Percentiles rank a stretch among this genome's conserved stretches.
Conservation (phyloP, 352 stramenopile species). For the Phytophthora meadii region DNA sequence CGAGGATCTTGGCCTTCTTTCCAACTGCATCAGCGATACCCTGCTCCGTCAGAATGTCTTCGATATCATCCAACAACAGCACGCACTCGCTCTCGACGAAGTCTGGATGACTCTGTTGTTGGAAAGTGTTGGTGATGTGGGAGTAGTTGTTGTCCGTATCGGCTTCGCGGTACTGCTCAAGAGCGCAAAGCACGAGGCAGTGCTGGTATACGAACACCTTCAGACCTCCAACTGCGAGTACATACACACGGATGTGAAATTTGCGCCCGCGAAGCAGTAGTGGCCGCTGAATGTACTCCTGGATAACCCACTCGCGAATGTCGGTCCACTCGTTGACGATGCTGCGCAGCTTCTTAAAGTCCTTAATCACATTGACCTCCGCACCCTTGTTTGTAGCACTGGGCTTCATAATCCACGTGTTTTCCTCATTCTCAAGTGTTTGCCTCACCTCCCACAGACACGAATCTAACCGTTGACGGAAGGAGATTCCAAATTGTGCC, state of each 20-base stretch:
- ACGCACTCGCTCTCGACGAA: slow-evolving; percentile 81
- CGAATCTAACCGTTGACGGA: slow-evolving; percentile 62
- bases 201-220: slow-evolving; percentile 80
- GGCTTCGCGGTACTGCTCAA: slow-evolving; percentile 53
- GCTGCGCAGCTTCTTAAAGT: slow-evolving; percentile 64
- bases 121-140: slow-evolving; percentile 84
- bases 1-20: slow-evolving; percentile 65
- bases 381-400: slow-evolving; percentile 79
- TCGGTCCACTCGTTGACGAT: slow-evolving; percentile 73
- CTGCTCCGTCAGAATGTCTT: slow-evolving; percentile 56
- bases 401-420: slow-evolving; percentile 80
- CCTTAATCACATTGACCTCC: slow-evolving; percentile 69
- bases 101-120: slow-evolving; percentile 71
- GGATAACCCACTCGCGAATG: slow-evolving; percentile 74
- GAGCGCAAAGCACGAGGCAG: slow-evolving; percentile 60
- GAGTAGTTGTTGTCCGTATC: slow-evolving; percentile 67
- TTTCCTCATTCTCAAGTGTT: slow-evolving; percentile 46
- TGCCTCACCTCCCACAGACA: slow-evolving; percentile 66
- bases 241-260: slow-evolving; percentile 79
- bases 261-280: slow-evolving; percentile 68
- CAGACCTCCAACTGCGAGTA: slow-evolving; percentile 58
- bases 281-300: slow-evolving; percentile 62
- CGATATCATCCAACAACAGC: slow-evolving; percentile 62
- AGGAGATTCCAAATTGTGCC: slow-evolving; percentile 61
- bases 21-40: slow-evolving; percentile 39